These are phyloP conservation scores for Penicillium frequentans DNA, from an alignment of 2,329 filamentous ascomycete genomes.

Conservation along the genomic window DNA sequence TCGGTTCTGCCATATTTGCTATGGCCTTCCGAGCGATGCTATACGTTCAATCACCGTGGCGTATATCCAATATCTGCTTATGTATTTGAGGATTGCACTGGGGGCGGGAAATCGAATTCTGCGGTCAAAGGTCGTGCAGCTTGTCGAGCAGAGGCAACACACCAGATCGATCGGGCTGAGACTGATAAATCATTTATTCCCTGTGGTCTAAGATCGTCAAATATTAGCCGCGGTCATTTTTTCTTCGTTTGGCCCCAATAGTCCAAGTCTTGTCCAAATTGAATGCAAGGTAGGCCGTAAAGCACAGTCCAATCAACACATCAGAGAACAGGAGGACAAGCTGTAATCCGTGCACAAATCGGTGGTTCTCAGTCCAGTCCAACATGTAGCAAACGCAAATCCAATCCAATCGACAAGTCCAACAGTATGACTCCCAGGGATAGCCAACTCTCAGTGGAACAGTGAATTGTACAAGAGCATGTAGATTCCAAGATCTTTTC, in stretches of 20 bases:
- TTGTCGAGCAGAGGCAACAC: slow-evolving; percentile 23
- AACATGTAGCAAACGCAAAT: background rate
- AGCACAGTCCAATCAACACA: background rate
- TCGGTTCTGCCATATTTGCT: slow-evolving; percentile 22
- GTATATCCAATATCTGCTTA: background rate
- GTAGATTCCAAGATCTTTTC: background rate
- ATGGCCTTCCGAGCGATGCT: slow-evolving; percentile 6
- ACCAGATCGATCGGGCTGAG: slow-evolving; percentile 22
- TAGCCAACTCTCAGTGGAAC: background rate
- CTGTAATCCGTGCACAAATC: background rate
- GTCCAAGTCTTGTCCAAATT: background rate
- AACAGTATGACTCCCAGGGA: background rate
- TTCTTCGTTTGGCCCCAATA: background rate
- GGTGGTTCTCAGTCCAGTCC: background rate
- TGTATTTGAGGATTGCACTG: background rate
- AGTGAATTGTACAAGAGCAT: background rate
- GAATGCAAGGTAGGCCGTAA: background rate
- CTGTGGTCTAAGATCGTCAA: slow-evolving; percentile 12
- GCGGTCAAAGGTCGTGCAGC: slow-evolving; percentile 23
- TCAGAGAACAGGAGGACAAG: background rate
- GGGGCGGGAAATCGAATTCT: slow-evolving; percentile 4
- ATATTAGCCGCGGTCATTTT: slow-evolving; percentile 13
- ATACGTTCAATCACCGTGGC: slow-evolving; percentile 3
- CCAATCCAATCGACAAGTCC: slow-evolving; percentile 3
- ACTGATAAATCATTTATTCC: slow-evolving; percentile 28